Conservation (phyloP, 2,329 filamentous ascomycete genomes). For the Stromatinia cepivora region DNA sequence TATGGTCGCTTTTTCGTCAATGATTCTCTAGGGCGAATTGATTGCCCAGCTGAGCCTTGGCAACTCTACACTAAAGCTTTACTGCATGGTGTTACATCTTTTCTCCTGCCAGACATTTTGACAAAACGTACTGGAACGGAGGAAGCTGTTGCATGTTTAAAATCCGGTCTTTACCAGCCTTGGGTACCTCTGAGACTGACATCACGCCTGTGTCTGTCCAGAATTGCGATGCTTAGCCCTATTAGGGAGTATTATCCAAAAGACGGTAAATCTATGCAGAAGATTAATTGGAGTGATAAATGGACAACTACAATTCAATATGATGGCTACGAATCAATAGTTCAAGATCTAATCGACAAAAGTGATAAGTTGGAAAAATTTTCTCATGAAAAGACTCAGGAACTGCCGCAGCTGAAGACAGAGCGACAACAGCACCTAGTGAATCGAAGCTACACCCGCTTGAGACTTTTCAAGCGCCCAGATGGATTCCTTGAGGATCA, state of each 20-base stretch:
- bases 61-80: constrained; percentile 58
- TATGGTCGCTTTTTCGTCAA: constrained; percentile 58
- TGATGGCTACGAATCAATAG: constrained; percentile 34
- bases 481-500: neutral
- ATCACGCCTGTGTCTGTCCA: constrained; percentile 13
- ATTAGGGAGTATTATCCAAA: constrained; percentile 47
- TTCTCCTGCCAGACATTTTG: constrained; percentile 55
- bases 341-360: constrained; percentile 27
- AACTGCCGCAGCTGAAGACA: neutral
- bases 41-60: constrained; percentile 56
- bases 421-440: constrained; percentile 24
- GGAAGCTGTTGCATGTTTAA: constrained; percentile 54
- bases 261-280: constrained; percentile 46
- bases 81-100: constrained; percentile 62
- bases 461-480: neutral
- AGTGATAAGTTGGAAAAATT: constrained; percentile 31
- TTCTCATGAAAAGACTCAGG: constrained; percentile 9
- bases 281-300: constrained; percentile 44
- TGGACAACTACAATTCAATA: constrained; percentile 47
- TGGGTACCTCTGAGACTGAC: constrained; percentile 29
- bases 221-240: constrained; percentile 38
- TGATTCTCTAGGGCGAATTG: constrained; percentile 53
- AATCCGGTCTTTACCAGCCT: constrained; percentile 48
- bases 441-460: constrained; percentile 25
- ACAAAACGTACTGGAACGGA: constrained; percentile 61